Evolutionary conservation across 768 basidiomycete species (phyloP), one percentile per base, ranked within the genome.

Genomic region (Tylopilus rubrobrunneus): DNA sequence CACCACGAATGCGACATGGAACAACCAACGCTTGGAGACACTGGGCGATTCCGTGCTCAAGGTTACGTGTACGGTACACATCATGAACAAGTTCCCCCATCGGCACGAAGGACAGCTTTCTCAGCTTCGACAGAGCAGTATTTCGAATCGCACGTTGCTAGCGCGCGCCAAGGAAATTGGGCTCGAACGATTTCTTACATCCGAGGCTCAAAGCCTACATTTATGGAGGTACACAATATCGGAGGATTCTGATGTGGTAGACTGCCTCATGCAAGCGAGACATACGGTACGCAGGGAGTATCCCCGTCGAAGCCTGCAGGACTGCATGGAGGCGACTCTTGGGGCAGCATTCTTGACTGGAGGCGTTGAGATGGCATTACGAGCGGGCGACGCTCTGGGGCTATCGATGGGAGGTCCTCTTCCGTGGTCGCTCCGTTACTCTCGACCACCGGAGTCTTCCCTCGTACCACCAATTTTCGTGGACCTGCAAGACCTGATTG

Each of bases 1-100:
- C 1, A 76, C 76, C 34, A 78, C 86, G 7, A 64, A 63, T 33
- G 77, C 82, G 7, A 78, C 79, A 9, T 91, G 82, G 71, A 89
- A 79, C 68, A 95, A 94, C 57, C 90, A 96, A 62, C 82, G 89
- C 1, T 67, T 95, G 51, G 93, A 96, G 67, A 93, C 91, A 0
- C 74, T 95, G 7, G 93, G 93, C 9, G 93, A 96, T 63, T 81
- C 86, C 0, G 89, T 92, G 1, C 75, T 92, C 41, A 86, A 92
- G 62, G 69, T 94, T 25, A 81, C 84, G 46, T 83, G 84, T 4
- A 87, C 86, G 21, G 83, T 92, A 3, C 82, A 92, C 63, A 71
- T 90, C 5, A 85, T 86, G 71, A 89, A 87, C 72, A 81, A 78
- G 56, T 91, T 79, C 61, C 87, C 89, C 0, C 76, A 82, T 57